Evolutionary conservation across 2,329 filamentous ascomycete species (phyloP).

Genomic region (Claviceps paspali): DNA sequence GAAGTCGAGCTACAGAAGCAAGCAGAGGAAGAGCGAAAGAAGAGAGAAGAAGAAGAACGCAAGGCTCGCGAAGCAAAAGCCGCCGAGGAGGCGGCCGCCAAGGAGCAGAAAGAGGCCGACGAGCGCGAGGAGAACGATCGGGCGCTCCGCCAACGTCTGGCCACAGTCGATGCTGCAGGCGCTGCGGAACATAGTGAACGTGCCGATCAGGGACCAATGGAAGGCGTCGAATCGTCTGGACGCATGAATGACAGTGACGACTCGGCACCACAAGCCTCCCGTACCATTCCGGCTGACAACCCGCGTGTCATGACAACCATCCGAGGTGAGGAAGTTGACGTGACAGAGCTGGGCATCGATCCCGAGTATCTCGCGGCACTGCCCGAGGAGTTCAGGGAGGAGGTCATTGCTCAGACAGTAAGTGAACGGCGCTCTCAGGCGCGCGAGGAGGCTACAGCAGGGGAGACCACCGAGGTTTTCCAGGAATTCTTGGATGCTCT

Average conservation of each 20-base stretch:
- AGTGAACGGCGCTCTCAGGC: slow-evolving; percentile 70
- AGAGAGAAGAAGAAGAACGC: slow-evolving; percentile 49
- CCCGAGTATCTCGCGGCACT: slow-evolving; percentile 88
- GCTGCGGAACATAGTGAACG: slow-evolving; percentile 12
- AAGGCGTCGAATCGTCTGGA: slow-evolving; percentile 52
- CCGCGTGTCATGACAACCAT: slow-evolving; percentile 67
- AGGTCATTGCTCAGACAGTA: slow-evolving; percentile 85
- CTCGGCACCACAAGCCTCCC: slow-evolving; percentile 11
- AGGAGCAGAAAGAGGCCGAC: slow-evolving; percentile 55
- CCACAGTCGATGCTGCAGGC: slow-evolving; percentile 41
- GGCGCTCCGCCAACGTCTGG: slow-evolving; percentile 19
- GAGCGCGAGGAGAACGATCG: slow-evolving; percentile 41
- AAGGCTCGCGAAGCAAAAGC: slow-evolving; percentile 56
- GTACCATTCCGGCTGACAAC: slow-evolving; percentile 8
- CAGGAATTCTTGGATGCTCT: slow-evolving; percentile 89
- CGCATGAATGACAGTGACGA: slow-evolving; percentile 17
- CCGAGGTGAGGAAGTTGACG: slow-evolving; percentile 74
- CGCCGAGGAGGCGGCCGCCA: slow-evolving; percentile 49
- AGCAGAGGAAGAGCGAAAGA: slow-evolving; percentile 42
- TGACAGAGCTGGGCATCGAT: slow-evolving; percentile 89
- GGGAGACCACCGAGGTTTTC: slow-evolving; percentile 71
- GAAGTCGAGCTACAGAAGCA: slow-evolving; percentile 36
- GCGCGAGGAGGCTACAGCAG: slow-evolving; percentile 47
- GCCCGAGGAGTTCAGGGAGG: slow-evolving; percentile 91
- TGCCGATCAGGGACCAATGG: slow-evolving; percentile 42